Evolutionary conservation across 1,284 basidiomycete species (phyloP).

Genomic region (Neonothopanus nambi): DNA sequence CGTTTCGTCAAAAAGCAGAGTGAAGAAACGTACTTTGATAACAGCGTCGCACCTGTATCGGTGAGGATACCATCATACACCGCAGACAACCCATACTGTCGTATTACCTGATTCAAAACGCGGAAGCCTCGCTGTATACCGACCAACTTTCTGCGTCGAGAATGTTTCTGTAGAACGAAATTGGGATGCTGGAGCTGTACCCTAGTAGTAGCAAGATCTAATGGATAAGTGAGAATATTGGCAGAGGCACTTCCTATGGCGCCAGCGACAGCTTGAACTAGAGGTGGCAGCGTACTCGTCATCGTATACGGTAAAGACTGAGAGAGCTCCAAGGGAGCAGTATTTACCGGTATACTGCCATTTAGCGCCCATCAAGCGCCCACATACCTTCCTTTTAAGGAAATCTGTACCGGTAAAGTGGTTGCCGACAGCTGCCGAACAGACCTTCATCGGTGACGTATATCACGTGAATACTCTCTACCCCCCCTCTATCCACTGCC

Average conservation of each 20-base stretch:
- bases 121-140: constrained; percentile 28
- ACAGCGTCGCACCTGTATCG: constrained; percentile 51
- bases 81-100: constrained; percentile 40
- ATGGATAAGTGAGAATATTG: constrained; percentile 52
- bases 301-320: constrained; percentile 29
- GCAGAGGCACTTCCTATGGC: constrained; percentile 54
- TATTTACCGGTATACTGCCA: too few species aligned
- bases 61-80: constrained; percentile 51
- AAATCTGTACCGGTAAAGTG: too few species aligned
- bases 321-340: too few species aligned
- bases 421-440: too few species aligned
- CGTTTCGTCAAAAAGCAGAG: background rate
- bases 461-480: background rate
- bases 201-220: constrained; percentile 54
- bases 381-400: too few species aligned
- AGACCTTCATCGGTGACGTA: background rate
- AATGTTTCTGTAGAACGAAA: too few species aligned
- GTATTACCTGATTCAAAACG: constrained; percentile 38
- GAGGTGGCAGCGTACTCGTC: constrained; percentile 57
- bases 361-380: too few species aligned
- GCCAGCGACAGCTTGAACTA: constrained; percentile 57
- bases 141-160: too few species aligned
- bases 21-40: constrained; percentile 49
- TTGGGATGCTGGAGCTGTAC: constrained; percentile 32
- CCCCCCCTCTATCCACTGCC: constrained; percentile 28